phyloP scores from a whole-genome alignment of 352 stramenopile species.

The Globisporangium radiosum region DNA sequence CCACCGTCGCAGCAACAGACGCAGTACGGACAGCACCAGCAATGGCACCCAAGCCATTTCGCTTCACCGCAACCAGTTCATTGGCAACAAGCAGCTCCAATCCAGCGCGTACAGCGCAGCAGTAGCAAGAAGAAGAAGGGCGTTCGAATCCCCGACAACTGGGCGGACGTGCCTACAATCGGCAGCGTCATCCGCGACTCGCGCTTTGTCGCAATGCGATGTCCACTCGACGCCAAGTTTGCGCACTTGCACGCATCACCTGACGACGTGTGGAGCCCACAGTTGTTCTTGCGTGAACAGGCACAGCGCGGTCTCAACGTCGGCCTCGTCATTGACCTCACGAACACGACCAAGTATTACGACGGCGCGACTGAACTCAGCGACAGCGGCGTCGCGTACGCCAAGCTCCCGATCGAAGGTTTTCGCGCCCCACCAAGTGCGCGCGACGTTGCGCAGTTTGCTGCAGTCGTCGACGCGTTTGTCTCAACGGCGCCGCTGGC shows the following conservation, averaged over 20 bases:
- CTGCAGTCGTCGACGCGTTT: conserved; percentile 62
- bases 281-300: conserved; percentile 49
- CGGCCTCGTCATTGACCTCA: conserved; percentile 73
- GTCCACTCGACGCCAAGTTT: conserved; percentile 68
- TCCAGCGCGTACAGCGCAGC: conserved; percentile 49
- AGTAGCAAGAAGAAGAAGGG: conserved; percentile 17
- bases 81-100: conserved; percentile 17
- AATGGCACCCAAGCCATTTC: no score
- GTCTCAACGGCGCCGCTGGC: conserved; percentile 27
- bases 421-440: conserved; percentile 46
- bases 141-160: conserved; percentile 67
- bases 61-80: conserved; percentile 2
- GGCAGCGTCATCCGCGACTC: conserved; percentile 43
- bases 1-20: not conserved
- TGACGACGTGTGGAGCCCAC: conserved; percentile 50
- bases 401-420: conserved; percentile 75
- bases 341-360: conserved; percentile 85
- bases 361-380: conserved; percentile 45
- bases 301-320: conserved; percentile 28
- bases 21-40: not conserved
- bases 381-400: conserved; percentile 45
- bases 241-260: conserved; percentile 26
- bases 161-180: conserved; percentile 73
- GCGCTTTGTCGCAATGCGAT: conserved; percentile 60
- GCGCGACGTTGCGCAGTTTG: conserved; percentile 49